Base-by-base conservation (phyloP, 1,284 basidiomycete genomes). In the Irpex lacteus region DNA sequence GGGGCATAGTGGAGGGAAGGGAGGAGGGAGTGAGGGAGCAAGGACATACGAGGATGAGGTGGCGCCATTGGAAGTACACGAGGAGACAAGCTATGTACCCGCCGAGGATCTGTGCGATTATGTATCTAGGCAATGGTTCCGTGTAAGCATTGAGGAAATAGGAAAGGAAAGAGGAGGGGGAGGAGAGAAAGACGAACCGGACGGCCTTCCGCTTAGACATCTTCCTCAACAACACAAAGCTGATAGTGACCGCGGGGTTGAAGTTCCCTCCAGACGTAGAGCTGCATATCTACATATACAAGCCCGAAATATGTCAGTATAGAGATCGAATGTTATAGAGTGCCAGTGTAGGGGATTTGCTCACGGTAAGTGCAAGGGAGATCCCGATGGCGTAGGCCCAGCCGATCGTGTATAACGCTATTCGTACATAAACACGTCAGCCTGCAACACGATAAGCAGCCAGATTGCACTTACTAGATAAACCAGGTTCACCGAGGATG, bases 211-310 rank as follows among this genome's bases (percentile, higher is more conserved):
- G 69, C 26, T 75, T 67, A 1, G 88, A 84, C 71, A 89, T 88
- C 0, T 81, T 81, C 62, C 75, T 81, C 77, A 85, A 85, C 19
- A 88, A 19, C n/a, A 80, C 74, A 55, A 82, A 77, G 2, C 81
- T 74, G 60, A 89, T 77, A 7, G 88, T 87, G 9, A 90, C 77
- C 59, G 81, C 78, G 21, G 88, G 86, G 70, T 82, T 87, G 72
- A 89, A 83, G 71, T 89, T 87, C 5, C 86, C 85, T 4, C 86
- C 87, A 8, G 87, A 89, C 0, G 86, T 83, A 3, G 81, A 70
- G 37, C 75, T 75, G 67, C 82, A 85, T 19, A 88, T 66, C 70
- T 71, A 21, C 9, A 18, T 6, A 18, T n/a, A n/a, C 15, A 19
- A 38, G 52, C 32, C 38, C 40, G 15, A 44, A 44, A 2, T 44